phyloP scores from a whole-genome alignment of 1,284 basidiomycete species.

The Termitomyces sp. region DNA sequence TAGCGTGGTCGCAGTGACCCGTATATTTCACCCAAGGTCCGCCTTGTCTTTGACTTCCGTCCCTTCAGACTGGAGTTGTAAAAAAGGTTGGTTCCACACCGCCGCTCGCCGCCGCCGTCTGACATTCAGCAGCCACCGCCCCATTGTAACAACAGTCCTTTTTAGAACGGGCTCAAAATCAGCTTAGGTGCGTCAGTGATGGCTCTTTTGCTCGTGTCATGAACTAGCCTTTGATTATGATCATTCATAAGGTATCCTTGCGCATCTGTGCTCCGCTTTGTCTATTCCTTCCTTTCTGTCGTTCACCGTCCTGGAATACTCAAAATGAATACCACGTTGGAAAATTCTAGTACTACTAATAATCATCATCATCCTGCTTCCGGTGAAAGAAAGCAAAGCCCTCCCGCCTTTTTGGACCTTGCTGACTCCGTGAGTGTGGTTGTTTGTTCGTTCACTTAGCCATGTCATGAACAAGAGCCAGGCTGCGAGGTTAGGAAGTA shows the following conservation, averaged over 20 bases:
- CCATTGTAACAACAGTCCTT: constrained; percentile 72
- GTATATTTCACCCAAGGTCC: constrained; percentile 36
- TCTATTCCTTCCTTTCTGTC: constrained; percentile 56
- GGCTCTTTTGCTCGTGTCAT: constrained; percentile 19
- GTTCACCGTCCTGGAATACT: constrained; percentile 49
- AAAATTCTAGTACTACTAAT: constrained; percentile 64
- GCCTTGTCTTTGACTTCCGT: constrained; percentile 33
- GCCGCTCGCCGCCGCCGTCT: constrained; percentile 18
- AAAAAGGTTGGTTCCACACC: constrained; percentile 37
- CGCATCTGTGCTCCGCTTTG: constrained; percentile 53
- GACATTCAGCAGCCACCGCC: constrained; percentile 32
- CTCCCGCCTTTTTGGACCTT: constrained; percentile 84
- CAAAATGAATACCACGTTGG: constrained; percentile 65
- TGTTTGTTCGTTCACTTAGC: constrained; percentile 19
- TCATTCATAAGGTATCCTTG: constrained; percentile 49
- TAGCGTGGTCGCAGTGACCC: constrained; percentile 33
- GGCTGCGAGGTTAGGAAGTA: constrained; percentile 78
- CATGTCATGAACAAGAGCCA: constrained; percentile 26
- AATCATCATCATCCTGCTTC: constrained; percentile 63
- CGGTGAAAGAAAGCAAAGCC: constrained; percentile 75
- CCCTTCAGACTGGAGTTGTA: constrained; percentile 30
- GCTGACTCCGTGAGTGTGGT: constrained; percentile 73
- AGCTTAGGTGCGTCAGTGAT: constrained; percentile 52
- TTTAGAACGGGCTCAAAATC: constrained; percentile 73
- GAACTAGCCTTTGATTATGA: constrained; percentile 12